Evolutionary conservation across 352 stramenopile genomes (phyloP).

Genomic region (Phytophthora idaei): DNA sequence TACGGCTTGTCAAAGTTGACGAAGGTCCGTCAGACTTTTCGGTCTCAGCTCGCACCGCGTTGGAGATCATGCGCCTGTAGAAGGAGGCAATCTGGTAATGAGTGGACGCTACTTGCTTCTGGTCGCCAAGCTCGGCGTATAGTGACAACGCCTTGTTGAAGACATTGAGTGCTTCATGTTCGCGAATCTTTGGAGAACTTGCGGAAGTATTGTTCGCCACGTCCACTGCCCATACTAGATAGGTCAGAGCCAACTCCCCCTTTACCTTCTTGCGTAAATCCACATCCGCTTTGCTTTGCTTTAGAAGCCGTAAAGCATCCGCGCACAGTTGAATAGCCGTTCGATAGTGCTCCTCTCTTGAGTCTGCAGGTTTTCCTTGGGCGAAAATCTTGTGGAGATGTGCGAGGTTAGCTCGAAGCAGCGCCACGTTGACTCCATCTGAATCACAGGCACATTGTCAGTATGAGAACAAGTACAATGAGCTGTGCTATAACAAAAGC

Average conservation of each 20-base stretch:
- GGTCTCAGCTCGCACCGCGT: conserved; percentile 32
- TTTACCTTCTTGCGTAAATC: conserved; percentile 76
- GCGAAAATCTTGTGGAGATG: conserved; percentile 89
- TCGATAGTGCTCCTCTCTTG: conserved; percentile 61
- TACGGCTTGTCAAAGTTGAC: conserved; percentile 57
- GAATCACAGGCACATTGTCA: conserved; percentile 1
- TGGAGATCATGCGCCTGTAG: conserved; percentile 65
- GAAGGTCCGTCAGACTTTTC: conserved; percentile 19
- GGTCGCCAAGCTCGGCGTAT: conserved; percentile 73
- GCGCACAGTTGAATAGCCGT: conserved; percentile 67
- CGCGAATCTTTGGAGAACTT: conserved; percentile 31
- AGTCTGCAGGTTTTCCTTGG: conserved; percentile 43
- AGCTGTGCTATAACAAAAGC: not conserved
- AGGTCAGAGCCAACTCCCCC: conserved; percentile 82
- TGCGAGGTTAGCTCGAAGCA: conserved; percentile 80
- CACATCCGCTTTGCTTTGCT: conserved; percentile 67
- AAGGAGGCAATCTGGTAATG: conserved; percentile 90
- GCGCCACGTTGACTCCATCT: conserved; percentile 83
- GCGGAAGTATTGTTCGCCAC: conserved; percentile 41
- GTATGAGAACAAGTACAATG: not conserved
- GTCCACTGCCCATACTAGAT: conserved; percentile 82
- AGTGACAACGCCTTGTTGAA: conserved; percentile 80
- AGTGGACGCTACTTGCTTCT: conserved; percentile 76
- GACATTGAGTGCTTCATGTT: conserved; percentile 57
- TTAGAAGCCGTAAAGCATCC: conserved; percentile 66